Evolutionary conservation across 176 grass and related monocot genomes (phyloP).

Genomic region (Calamus simplicifolius): DNA sequence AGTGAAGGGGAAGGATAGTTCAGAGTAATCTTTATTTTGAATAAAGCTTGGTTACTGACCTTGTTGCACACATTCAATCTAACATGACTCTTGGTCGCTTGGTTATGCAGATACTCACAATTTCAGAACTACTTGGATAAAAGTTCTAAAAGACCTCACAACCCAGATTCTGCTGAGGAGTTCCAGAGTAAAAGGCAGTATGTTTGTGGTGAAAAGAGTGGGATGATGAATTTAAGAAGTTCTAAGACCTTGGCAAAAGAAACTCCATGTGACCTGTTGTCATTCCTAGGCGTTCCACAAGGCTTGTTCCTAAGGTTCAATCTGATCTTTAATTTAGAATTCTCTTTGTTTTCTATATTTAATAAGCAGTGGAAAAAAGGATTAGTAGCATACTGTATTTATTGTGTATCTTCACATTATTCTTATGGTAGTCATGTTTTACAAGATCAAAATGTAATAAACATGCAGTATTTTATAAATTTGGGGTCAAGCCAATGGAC

Average conservation of each 20-base stretch:
- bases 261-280: constrained; percentile 21
- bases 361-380: no score
- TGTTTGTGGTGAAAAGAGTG: constrained; percentile 38
- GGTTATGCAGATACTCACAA: constrained; percentile 36
- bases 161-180: constrained; percentile 33
- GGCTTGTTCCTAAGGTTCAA: constrained; percentile 55
- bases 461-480: no score
- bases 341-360: no score
- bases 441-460: no score
- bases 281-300: constrained; percentile 46
- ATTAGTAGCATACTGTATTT: no score
- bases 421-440: no score
- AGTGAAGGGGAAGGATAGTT: not conserved
- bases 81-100: constrained; percentile 10
- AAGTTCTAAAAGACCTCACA: constrained; percentile 15
- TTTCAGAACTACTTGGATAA: constrained; percentile 10
- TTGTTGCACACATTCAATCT: not conserved
- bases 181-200: constrained; percentile 30
- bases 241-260: constrained; percentile 37
- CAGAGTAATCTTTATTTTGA: constrained; percentile 8
- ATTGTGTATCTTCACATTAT: no score
- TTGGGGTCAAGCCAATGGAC: no score
- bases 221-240: constrained; percentile 62
- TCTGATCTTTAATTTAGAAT: not conserved
- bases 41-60: not conserved